Base-by-base conservation (phyloP, 345 rosid genomes). In the Melaleuca alternifolia region DNA sequence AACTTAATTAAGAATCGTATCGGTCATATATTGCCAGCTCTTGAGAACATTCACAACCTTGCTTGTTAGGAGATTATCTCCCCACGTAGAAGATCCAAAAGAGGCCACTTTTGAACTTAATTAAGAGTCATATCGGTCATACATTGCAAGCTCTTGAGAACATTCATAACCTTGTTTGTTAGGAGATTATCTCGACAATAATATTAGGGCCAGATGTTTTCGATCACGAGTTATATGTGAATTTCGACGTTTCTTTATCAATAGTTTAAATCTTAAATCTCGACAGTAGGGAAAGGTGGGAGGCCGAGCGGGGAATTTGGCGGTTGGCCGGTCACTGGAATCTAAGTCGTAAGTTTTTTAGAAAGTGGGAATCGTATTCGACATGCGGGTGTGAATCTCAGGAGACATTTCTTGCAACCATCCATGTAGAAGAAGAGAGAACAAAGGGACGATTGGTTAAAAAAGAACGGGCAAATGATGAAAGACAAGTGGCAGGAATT, bases 381-480 rank as follows among this genome's bases (percentile, higher is more conserved):
- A 41, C 4, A 41, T 41, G 41, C 41, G 41, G 30, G 7, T 57
- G 65, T 57, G 1, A 12, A 26, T 59, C 65, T 59, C 33, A 3
- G n/a, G 0, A 59, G 8, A n/a, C 33, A 41, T 41, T 26, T 0
- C 11, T 14, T 59, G 26, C 26, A n/a, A 59, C 33, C 5, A 59
- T 59, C 18, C 9, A 8, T 2, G 0, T 26, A 26, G 1, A n/a
- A n/a, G 26, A 51, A 51, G 26, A n/a, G 13, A 26, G 18, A 9
- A 62, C 18, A 62, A 30, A 30, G 1, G 30, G 11, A 62, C 30
- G 18, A 30, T 30, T 1, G 54, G 6, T 16, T 52, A 2, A 52
- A 52, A 16, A 6, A 6, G 21, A 52, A 14, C 2, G 16, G 54
- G 54, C 6, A 62, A 62, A 62, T 15, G 44, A 30, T 30, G 23